phyloP scores from a whole-genome alignment of 306 rosid genomes.

The Amphicarpaea edgeworthii region DNA sequence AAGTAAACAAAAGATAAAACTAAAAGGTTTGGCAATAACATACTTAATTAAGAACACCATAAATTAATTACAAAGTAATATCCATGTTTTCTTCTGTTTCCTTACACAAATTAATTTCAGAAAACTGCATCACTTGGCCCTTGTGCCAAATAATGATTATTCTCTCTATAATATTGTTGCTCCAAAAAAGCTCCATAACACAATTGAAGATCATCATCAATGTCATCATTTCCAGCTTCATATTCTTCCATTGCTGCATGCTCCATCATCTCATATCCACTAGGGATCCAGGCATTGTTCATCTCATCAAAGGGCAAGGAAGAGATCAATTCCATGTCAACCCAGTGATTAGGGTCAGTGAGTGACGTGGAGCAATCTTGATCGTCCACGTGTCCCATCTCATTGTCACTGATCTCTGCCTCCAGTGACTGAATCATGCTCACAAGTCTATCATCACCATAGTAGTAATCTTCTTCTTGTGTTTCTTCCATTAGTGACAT shows the following conservation, averaged over 20 bases:
- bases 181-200: conserved; percentile 46
- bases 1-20: neutral
- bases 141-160: conserved; percentile 5
- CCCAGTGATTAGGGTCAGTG: conserved; percentile 41
- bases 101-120: conserved; percentile 6
- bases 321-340: conserved; percentile 49
- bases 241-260: conserved; percentile 37
- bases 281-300: conserved; percentile 49
- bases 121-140: conserved; percentile 34
- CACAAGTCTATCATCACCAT: conserved; percentile 57
- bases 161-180: conserved; percentile 38
- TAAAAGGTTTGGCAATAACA: neutral
- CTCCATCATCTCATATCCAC: conserved; percentile 44
- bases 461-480: conserved; percentile 51
- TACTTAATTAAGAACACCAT: neutral
- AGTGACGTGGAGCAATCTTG: conserved; percentile 48
- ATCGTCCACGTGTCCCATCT: conserved; percentile 38
- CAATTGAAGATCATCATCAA: conserved; percentile 35
- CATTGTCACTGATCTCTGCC: conserved; percentile 52
- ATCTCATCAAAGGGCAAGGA: conserved; percentile 44
- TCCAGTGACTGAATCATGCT: conserved; percentile 64
- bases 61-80: neutral
- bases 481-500: conserved; percentile 59
- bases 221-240: conserved; percentile 44
- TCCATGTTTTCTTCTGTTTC: neutral